phyloP scores from a whole-genome alignment of 495 filamentous ascomycete genomes.

The Aspergillus nanangensis region DNA sequence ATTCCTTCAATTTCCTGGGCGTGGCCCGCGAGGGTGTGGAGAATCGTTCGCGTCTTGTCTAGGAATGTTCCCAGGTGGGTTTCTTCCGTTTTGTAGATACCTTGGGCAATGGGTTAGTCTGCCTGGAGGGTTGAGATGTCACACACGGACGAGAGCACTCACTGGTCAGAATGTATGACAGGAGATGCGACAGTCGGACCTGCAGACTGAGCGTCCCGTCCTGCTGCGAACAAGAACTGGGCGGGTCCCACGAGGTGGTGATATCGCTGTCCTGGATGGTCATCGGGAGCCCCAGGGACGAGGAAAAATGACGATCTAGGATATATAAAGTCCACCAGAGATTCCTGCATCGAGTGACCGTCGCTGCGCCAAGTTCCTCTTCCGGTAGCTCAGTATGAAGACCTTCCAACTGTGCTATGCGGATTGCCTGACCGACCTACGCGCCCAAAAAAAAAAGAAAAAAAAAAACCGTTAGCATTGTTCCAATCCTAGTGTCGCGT shows the following conservation, averaged over 20 bases:
- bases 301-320: conserved; percentile 32
- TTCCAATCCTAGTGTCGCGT: too few species aligned
- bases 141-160: too few species aligned
- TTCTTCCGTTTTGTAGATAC: conserved; percentile 25
- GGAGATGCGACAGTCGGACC: conserved; percentile 25
- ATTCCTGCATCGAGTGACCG: conserved; percentile 27
- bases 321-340: conserved; percentile 38
- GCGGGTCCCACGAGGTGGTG: conserved; percentile 21
- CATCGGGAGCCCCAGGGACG: conserved; percentile 32
- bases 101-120: neutral
- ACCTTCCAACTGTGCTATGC: conserved; percentile 31
- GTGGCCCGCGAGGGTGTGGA: conserved; percentile 27
- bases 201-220: conserved; percentile 26
- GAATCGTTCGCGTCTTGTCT: conserved; percentile 27
- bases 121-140: too few species aligned
- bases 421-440: conserved; percentile 35
- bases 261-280: conserved; percentile 31
- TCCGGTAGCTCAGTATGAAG: conserved; percentile 34
- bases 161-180: conserved; percentile 24
- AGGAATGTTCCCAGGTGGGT: conserved; percentile 28
- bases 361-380: conserved; percentile 19
- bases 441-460: too few species aligned
- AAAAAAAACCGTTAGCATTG: too few species aligned
- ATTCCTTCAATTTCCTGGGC: conserved; percentile 30
- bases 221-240: conserved; percentile 11